Evolutionary conservation across 805 yeast species (phyloP).

Genomic region (Kuraishia cidri): DNA sequence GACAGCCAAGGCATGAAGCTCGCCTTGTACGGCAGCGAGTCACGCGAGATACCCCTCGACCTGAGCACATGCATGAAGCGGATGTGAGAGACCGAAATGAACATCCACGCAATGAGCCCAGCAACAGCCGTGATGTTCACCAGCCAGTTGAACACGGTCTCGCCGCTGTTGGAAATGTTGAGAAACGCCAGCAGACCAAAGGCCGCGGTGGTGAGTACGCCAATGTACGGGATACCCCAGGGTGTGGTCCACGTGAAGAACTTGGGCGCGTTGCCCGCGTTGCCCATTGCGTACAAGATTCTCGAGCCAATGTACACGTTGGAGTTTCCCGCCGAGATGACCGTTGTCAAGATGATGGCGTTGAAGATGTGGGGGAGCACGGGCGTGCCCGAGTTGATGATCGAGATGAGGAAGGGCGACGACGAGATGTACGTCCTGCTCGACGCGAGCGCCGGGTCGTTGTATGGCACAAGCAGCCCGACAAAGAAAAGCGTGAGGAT

Average conservation of each 20-base stretch:
- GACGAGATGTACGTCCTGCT: slow-evolving; percentile 33
- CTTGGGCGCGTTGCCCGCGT: slow-evolving; percentile 47
- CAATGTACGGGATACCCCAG: slow-evolving; percentile 52
- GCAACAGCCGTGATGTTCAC: slow-evolving; percentile 71
- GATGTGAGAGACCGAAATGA: slow-evolving; percentile 54
- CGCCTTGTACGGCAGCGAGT: slow-evolving; percentile 69
- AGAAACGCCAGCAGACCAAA: slow-evolving; percentile 62
- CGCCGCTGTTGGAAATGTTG: slow-evolving; percentile 42
- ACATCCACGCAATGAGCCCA: slow-evolving; percentile 67
- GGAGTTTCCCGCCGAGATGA: slow-evolving; percentile 75
- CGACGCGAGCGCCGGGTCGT: slow-evolving; percentile 42
- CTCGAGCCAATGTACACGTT: slow-evolving; percentile 68
- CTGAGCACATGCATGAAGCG: slow-evolving; percentile 62
- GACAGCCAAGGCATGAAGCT: slow-evolving; percentile 60
- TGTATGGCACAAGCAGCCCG: slow-evolving; percentile 62
- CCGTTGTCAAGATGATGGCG: slow-evolving; percentile 57
- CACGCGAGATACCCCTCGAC: slow-evolving; percentile 55
- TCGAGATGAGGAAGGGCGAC: slow-evolving; percentile 71
- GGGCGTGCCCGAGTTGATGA: slow-evolving; percentile 56
- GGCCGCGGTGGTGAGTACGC: slow-evolving; percentile 47
- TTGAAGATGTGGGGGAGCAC: slow-evolving; percentile 64
- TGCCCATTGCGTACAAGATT: slow-evolving; percentile 57
- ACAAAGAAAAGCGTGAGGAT: slow-evolving; percentile 57
- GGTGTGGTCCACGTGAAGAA: slow-evolving; percentile 38
- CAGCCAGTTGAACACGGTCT: slow-evolving; percentile 61